These are phyloP conservation scores for Fusarium metavorans DNA, from an alignment of 2,329 filamentous ascomycete genomes.

Conservation along the genomic window DNA sequence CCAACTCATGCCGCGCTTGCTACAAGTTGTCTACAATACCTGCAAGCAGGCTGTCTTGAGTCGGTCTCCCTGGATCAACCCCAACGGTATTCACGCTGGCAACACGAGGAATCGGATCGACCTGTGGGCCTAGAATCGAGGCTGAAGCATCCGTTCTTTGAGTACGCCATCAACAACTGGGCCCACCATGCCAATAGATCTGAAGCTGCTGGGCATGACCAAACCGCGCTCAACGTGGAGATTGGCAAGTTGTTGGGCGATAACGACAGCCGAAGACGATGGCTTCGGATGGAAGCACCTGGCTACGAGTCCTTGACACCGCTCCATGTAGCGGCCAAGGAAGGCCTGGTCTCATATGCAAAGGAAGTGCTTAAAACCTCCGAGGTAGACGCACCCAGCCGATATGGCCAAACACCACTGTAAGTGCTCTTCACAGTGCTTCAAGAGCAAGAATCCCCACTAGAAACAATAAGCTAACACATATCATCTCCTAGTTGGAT, in stretches of 20 bases:
- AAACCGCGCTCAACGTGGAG: conserved; percentile 14
- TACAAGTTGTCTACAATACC: conserved; percentile 20
- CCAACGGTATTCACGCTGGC: neutral
- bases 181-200: conserved; percentile 41
- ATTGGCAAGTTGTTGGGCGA: conserved; percentile 25
- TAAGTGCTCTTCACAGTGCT: conserved; percentile 10
- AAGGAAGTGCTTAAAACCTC: conserved; percentile 27
- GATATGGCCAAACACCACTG: conserved; percentile 37
- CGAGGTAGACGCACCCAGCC: conserved; percentile 30
- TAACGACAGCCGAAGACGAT: conserved; percentile 10
- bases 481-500: conserved; percentile 15
- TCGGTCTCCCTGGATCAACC: neutral
- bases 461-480: neutral
- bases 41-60: conserved; percentile 5
- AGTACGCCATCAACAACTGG: conserved; percentile 49
- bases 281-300: conserved; percentile 23
- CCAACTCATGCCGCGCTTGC: conserved; percentile 20
- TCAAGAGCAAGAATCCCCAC: neutral
- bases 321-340: conserved; percentile 36
- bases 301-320: neutral
- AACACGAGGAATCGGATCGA: neutral
- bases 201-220: conserved; percentile 30
- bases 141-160: conserved; percentile 44
- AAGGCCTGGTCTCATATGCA: conserved; percentile 31
- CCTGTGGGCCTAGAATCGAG: neutral